phyloP scores from a whole-genome alignment of 805 yeast species.

The Starmerella riodocensis region DNA sequence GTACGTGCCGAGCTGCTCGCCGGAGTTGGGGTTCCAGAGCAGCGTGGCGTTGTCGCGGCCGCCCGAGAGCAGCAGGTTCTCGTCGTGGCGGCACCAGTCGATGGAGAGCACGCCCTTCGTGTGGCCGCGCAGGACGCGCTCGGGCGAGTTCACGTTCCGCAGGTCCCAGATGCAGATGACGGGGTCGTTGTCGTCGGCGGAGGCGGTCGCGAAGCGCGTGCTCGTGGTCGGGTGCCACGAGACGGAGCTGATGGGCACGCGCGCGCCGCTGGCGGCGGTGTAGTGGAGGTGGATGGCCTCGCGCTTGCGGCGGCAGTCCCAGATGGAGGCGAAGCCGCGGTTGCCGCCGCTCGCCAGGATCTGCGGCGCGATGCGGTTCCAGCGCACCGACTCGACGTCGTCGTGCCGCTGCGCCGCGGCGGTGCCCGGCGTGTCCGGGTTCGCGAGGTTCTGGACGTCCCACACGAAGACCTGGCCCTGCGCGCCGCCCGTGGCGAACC shows the following conservation, averaged over 20 bases:
- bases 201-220: constrained; percentile 77
- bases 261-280: constrained; percentile 33
- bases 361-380: constrained; percentile 76
- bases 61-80: constrained; percentile 65
- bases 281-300: constrained; percentile 80
- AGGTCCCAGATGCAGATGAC: constrained; percentile 84
- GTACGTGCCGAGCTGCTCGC: constrained; percentile 64
- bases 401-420: constrained; percentile 63
- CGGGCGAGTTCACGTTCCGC: constrained; percentile 87
- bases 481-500: constrained; percentile 78
- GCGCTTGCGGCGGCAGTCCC: constrained; percentile 81
- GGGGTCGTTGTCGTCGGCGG: constrained; percentile 60
- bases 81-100: constrained; percentile 87
- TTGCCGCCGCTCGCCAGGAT: constrained; percentile 84
- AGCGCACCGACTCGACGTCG: constrained; percentile 66
- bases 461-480: constrained; percentile 80
- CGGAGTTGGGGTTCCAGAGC: constrained; percentile 80
- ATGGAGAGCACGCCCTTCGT: constrained; percentile 75
- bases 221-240: constrained; percentile 91
- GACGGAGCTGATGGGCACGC: constrained; percentile 64
- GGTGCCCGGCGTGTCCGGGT: constrained; percentile 53
- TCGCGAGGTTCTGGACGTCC: constrained; percentile 57
- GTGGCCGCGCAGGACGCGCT: constrained; percentile 61
- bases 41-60: constrained; percentile 82
- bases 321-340: constrained; percentile 75